Base-by-base conservation (phyloP, 2,329 filamentous ascomycete genomes). In the Colletotrichum endophyticum region DNA sequence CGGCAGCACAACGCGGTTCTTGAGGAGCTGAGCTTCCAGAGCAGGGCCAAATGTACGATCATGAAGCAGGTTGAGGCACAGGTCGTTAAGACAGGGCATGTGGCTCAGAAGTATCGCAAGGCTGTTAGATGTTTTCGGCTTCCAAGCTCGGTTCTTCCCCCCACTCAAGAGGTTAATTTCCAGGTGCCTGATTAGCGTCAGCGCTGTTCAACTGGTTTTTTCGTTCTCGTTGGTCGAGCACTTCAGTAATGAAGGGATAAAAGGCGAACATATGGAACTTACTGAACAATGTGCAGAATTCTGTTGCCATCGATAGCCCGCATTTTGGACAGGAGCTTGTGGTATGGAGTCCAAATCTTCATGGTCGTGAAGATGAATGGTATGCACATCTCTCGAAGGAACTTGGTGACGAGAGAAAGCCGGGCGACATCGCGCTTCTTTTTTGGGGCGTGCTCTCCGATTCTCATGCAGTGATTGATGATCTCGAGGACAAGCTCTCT, bases 401-500 rank as follows among this genome's bases (percentile, higher is more conserved):
- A 8, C 7, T 56, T 73, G 66, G 6, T 32, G 2, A 56, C 36
- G 6, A 34, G 12, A 5, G 36, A 70, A 6, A 69, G 53, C 11
- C 6, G 44, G n/a, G 1, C 0, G n/a, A 53, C n/a, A 53, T 53
- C n/a, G 44, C n/a, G 6, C 3, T 53, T 53, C n/a, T 53, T 13
- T 36, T 13, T 3, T 7, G 13, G 5, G 15, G 9, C 6, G 8
- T 11, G 13, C 12, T 28, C 32, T 25, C 15, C 15, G 25, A 34
- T 4, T 11, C 6, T 64, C 34, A 15, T 44, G 12, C 66, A 63
- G 8, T 22, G 11, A 13, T n/a, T 7, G 36, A 70, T 63, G 39
- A 70, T 62, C 13, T 70, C 36, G 5, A 70, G 28, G 3, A 73
- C 11, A 13, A 73, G 71, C 57, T 73, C 71, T 22, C 16, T 19